A percentile compares a stretch with the other conserved stretches of the same genome.
These are phyloP conservation scores for Atractiella rhizophila DNA, from an alignment of 768 basidiomycete genomes.

Conservation along the genomic window DNA sequence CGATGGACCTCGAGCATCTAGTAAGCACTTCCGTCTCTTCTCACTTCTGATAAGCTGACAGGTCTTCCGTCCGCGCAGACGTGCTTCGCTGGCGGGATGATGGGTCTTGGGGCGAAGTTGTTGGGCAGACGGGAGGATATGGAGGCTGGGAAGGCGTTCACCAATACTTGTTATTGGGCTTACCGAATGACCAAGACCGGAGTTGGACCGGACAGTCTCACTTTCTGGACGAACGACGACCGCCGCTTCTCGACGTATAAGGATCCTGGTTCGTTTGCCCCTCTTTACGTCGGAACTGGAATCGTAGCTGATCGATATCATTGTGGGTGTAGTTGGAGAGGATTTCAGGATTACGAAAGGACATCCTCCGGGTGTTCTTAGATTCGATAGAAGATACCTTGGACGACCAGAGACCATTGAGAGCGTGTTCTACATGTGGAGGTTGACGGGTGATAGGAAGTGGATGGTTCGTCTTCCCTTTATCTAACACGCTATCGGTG, in stretches of 20 bases:
- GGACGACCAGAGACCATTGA: constrained; percentile 26
- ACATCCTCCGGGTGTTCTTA: constrained; percentile 16
- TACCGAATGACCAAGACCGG: constrained; percentile 14
- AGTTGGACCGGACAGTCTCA: constrained; percentile 10
- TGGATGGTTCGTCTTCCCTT: constrained; percentile 19
- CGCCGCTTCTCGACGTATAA: too few species aligned
- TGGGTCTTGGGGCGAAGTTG: constrained; percentile 23
- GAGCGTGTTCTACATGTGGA: constrained; percentile 22
- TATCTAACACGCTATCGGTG: not conserved
- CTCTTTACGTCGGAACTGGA: not conserved
- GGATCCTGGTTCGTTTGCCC: not conserved
- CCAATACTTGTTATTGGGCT: constrained; percentile 23
- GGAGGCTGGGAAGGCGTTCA: constrained; percentile 14
- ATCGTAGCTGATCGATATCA: too few species aligned
- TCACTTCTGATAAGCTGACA: not conserved
- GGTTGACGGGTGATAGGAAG: constrained; percentile 24
- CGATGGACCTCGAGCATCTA: constrained; percentile 17
- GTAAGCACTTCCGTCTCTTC: not conserved
- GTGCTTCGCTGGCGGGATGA: constrained; percentile 26
- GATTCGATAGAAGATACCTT: constrained; percentile 16
- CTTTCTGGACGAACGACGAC: not conserved
- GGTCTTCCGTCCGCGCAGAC: constrained; percentile 6
- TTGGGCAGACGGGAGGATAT: constrained; percentile 22
- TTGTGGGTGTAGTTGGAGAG: too few species aligned
- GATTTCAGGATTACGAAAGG: constrained; percentile 4